Evolutionary conservation across 2,329 filamentous ascomycete species (phyloP).

Genomic region (Lecanicillium sp.): DNA sequence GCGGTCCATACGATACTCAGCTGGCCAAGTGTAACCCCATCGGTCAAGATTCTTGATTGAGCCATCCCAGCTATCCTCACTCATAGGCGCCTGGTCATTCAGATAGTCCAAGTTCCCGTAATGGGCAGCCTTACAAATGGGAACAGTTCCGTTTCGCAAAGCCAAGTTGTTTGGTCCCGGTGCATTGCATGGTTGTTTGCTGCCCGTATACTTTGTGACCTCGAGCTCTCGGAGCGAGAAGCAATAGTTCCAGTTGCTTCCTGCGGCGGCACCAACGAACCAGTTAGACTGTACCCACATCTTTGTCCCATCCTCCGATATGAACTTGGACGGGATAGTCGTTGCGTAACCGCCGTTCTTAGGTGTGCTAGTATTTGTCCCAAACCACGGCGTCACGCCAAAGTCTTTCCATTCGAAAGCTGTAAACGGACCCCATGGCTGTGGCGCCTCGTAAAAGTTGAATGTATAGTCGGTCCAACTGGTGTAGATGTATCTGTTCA

Average conservation of each 20-base stretch:
- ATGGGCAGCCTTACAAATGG: conserved; percentile 6
- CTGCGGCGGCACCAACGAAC: conserved; percentile 5
- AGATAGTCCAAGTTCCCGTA: conserved; percentile 6
- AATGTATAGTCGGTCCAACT: conserved; percentile 8
- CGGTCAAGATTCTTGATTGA: conserved; percentile 6
- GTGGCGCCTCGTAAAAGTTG: conserved; percentile 7
- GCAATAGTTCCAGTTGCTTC: conserved; percentile 6
- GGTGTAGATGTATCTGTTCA: conserved; percentile 6
- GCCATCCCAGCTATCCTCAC: conserved; percentile 8
- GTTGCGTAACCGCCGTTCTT: conserved; percentile 7
- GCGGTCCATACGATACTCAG: conserved; percentile 4
- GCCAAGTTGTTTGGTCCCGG: conserved; percentile 1
- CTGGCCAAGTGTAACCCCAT: conserved; percentile 7
- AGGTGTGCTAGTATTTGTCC: conserved; percentile 4
- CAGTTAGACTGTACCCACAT: conserved; percentile 8
- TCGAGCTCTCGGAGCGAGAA: conserved; percentile 2
- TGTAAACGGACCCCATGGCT: conserved; percentile 6
- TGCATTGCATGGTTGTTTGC: background rate
- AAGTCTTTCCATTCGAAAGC: conserved; percentile 7
- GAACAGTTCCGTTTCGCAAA: background rate
- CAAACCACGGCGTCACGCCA: conserved; percentile 7
- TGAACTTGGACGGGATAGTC: conserved; percentile 7
- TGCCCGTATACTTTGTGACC: conserved; percentile 1
- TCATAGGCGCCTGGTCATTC: conserved; percentile 1
- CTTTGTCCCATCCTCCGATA: conserved; percentile 3